Evolutionary conservation across 2,329 filamentous ascomycete species (phyloP).

Genomic region (Penicillium digitatum): DNA sequence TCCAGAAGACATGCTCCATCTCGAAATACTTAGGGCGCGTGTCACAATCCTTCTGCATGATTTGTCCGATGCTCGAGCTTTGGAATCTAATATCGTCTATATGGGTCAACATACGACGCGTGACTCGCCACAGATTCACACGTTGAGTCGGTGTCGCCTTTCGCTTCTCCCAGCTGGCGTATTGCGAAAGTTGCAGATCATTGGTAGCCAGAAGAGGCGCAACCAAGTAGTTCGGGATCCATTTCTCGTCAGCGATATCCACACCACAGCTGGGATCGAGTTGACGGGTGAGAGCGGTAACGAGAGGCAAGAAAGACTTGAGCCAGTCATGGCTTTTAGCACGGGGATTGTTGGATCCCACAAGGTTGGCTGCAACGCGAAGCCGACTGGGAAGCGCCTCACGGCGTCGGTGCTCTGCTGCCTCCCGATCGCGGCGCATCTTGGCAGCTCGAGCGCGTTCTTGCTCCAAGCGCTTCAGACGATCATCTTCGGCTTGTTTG

Average conservation of each 20-base stretch:
- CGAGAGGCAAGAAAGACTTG: slow-evolving; percentile 46
- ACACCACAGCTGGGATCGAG: slow-evolving; percentile 39
- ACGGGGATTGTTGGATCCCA: slow-evolving; percentile 42
- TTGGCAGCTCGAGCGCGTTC: slow-evolving; percentile 43
- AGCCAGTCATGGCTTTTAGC: slow-evolving; percentile 45
- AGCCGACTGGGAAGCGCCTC: slow-evolving; percentile 47
- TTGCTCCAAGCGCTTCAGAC: slow-evolving; percentile 41
- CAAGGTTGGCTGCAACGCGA: slow-evolving; percentile 43
- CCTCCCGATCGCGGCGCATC: slow-evolving; percentile 43
- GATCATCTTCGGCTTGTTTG: slow-evolving; percentile 47
- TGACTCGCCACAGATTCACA: slow-evolving; percentile 47
- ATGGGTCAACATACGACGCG: slow-evolving; percentile 45
- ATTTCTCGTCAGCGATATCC: slow-evolving; percentile 42
- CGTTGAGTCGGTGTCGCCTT: slow-evolving; percentile 43
- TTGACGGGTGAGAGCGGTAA: slow-evolving; percentile 43
- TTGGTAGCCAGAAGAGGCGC: slow-evolving; percentile 49
- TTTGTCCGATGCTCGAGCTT: slow-evolving; percentile 37
- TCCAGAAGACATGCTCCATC: slow-evolving; percentile 51
- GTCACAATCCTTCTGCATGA: slow-evolving; percentile 42
- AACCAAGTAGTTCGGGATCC: slow-evolving; percentile 49
- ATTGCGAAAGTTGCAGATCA: slow-evolving; percentile 48
- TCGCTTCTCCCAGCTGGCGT: slow-evolving; percentile 47
- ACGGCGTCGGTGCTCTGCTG: slow-evolving; percentile 45
- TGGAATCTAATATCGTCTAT: slow-evolving; percentile 38
- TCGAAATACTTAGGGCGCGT: slow-evolving; percentile 47